These are phyloP conservation scores for Pedinophyceae sp. DNA, from an alignment of 139 green algal genomes.

Conservation along the genomic window DNA sequence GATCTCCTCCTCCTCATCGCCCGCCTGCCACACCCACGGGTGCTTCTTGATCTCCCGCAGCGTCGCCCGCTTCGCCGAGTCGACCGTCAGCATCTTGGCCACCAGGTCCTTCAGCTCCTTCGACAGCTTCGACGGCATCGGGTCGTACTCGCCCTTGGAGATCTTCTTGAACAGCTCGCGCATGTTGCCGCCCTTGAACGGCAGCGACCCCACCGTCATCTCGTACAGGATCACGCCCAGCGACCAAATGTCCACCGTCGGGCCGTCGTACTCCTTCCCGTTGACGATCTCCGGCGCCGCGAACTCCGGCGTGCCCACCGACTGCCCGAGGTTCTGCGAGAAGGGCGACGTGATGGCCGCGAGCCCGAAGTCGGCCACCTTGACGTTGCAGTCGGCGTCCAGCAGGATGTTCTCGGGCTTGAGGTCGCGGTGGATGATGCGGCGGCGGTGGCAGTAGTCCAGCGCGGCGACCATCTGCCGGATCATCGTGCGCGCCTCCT, in stretches of 20 bases:
- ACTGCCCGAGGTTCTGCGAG: conserved; percentile 13
- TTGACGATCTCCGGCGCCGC: conserved; percentile 37
- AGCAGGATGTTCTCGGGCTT: conserved; percentile 70
- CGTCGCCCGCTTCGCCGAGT: conserved; percentile 1
- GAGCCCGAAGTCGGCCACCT: conserved; percentile 57
- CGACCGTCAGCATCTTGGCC: background rate
- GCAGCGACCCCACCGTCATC: conserved; percentile 25
- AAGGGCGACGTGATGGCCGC: conserved; percentile 39
- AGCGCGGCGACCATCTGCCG: conserved; percentile 39
- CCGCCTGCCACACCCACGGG: conserved; percentile 1
- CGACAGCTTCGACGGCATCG: background rate
- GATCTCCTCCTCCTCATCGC: background rate
- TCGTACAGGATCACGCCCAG: conserved; percentile 51
- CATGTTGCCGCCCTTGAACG: conserved; percentile 22
- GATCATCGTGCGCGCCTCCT: conserved; percentile 37
- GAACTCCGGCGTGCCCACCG: conserved; percentile 35
- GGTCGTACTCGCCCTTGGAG: background rate
- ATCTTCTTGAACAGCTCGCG: conserved; percentile 7
- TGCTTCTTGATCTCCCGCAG: conserved; percentile 3
- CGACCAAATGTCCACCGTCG: conserved; percentile 33
- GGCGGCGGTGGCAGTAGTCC: conserved; percentile 59
- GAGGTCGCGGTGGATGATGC: conserved; percentile 50
- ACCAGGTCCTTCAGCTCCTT: conserved; percentile 5
- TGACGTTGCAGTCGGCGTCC: conserved; percentile 33
- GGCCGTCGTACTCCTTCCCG: conserved; percentile 2